Conservation (phyloP, 148 eudicot genomes). For the Rhododendron williamsianum region DNA sequence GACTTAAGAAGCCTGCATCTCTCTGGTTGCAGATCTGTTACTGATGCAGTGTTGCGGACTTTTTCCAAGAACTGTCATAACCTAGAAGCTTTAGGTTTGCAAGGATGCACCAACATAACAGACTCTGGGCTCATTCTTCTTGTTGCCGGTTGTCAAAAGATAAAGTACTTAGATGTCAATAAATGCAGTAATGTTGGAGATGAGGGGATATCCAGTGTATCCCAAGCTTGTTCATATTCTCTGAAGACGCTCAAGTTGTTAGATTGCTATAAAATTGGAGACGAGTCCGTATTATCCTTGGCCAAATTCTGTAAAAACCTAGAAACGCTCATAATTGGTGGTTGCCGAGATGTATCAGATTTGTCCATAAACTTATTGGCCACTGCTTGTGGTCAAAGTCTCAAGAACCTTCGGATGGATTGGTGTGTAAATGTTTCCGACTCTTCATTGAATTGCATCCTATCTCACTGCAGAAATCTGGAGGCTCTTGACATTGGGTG, state of each 20-base stretch:
- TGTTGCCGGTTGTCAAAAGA: conserved; percentile 57
- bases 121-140: conserved; percentile 64
- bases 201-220: conserved; percentile 48
- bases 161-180: conserved; percentile 58
- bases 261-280: conserved; percentile 77
- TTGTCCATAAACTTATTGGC: conserved; percentile 55
- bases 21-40: conserved; percentile 69
- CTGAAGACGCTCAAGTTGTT: conserved; percentile 60
- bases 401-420: conserved; percentile 73
- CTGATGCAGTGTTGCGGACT: conserved; percentile 46
- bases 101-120: conserved; percentile 72
- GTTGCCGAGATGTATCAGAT: conserved; percentile 66
- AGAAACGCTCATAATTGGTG: conserved; percentile 81
- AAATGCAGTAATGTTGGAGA: conserved; percentile 86
- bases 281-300: conserved; percentile 54
- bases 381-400: conserved; percentile 41
- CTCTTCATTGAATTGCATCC: conserved; percentile 49
- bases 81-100: conserved; percentile 59
- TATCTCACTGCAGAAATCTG: conserved; percentile 54
- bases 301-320: conserved; percentile 62
- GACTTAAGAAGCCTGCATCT: conserved; percentile 71
- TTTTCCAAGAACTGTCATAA: conserved; percentile 62
- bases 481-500: conserved; percentile 82
- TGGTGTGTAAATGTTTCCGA: conserved; percentile 88
- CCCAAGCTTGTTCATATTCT: conserved; percentile 60